Evolutionary conservation across 2,329 filamentous ascomycete genomes (phyloP).

Genomic region (Verticillium albo-atrum): DNA sequence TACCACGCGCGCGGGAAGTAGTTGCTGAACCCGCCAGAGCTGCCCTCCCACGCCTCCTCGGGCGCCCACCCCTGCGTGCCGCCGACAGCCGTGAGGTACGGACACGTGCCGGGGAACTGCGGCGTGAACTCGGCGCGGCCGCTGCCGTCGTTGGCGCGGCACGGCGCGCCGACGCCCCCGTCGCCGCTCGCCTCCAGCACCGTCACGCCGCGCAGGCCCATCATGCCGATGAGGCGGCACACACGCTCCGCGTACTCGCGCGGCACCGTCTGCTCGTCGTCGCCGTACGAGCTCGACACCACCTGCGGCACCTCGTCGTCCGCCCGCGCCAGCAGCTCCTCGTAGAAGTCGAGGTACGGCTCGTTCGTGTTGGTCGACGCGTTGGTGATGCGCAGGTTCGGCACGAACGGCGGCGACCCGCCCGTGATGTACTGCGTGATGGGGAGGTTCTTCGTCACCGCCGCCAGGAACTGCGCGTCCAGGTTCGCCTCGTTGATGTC

Average conservation of each 20-base stretch:
- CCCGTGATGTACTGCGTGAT: slow-evolving; percentile 20
- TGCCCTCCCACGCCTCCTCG: slow-evolving; percentile 49
- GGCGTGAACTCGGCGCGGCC: slow-evolving; percentile 12
- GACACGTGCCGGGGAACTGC: slow-evolving; percentile 31
- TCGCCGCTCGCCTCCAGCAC: slow-evolving; percentile 61
- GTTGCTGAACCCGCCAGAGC: slow-evolving; percentile 46
- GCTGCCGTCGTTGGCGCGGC: slow-evolving; percentile 47
- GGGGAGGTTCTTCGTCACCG: slow-evolving; percentile 37
- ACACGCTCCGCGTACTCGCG: slow-evolving; percentile 50
- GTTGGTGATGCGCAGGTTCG: slow-evolving; percentile 16
- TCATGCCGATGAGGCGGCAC: slow-evolving; percentile 58
- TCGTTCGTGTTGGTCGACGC: slow-evolving; percentile 51
- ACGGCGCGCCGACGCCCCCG: slow-evolving; percentile 46
- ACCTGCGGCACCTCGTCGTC: slow-evolving; percentile 52
- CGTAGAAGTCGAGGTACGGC: slow-evolving; percentile 62
- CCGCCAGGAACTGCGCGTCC: slow-evolving; percentile 59
- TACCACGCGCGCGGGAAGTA: slow-evolving; percentile 38
- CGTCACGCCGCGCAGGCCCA: slow-evolving; percentile 59
- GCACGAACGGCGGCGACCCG: slow-evolving; percentile 22
- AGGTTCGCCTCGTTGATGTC: slow-evolving; percentile 53
- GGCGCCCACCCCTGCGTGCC: slow-evolving; percentile 46
- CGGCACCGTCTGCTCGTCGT: slow-evolving; percentile 60
- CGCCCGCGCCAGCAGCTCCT: slow-evolving; percentile 49
- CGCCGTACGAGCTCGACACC: slow-evolving; percentile 63
- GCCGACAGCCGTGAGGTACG: slow-evolving; percentile 54